Conservation (phyloP, 2,329 filamentous ascomycete species). For the Alternaria triticina region DNA sequence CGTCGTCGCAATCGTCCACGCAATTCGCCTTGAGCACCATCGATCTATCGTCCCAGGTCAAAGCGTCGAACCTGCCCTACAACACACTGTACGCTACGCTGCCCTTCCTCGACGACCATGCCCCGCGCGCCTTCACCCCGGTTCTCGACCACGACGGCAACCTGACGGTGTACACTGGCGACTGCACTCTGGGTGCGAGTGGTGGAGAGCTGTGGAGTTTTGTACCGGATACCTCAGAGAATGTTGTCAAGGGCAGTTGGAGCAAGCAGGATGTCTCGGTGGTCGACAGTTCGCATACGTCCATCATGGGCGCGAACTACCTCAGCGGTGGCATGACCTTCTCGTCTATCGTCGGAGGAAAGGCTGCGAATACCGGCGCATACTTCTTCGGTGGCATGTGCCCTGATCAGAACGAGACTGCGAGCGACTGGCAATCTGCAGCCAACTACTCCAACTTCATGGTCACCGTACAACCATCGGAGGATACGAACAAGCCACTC, state of each 20-base stretch:
- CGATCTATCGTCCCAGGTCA: constrained; percentile 67
- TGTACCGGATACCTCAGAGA: constrained; percentile 53
- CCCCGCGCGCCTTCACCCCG: constrained; percentile 68
- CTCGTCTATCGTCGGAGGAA: constrained; percentile 64
- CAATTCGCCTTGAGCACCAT: constrained; percentile 67
- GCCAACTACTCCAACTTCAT: constrained; percentile 84
- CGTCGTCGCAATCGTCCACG: constrained; percentile 54
- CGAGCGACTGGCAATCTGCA: constrained; percentile 66
- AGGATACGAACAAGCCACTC: constrained; percentile 45
- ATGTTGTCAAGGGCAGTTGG: constrained; percentile 63
- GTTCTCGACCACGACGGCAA: constrained; percentile 71
- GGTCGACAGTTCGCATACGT: constrained; percentile 42
- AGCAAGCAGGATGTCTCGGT: constrained; percentile 49
- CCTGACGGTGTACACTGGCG: constrained; percentile 75
- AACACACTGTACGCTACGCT: constrained; percentile 62
- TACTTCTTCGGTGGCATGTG: constrained; percentile 95
- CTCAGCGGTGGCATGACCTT: constrained; percentile 70
- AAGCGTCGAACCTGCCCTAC: constrained; percentile 51
- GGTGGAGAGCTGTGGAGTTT: constrained; percentile 73
- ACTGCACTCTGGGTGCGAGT: constrained; percentile 64
- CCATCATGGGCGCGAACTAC: constrained; percentile 59
- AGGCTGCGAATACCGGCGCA: constrained; percentile 61
- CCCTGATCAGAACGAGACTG: constrained; percentile 51
- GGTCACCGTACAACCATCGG: constrained; percentile 66
- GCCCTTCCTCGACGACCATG: constrained; percentile 65